Evolutionary conservation across 2,329 filamentous ascomycete species (phyloP).

Genomic region (Alternaria arborescens): DNA sequence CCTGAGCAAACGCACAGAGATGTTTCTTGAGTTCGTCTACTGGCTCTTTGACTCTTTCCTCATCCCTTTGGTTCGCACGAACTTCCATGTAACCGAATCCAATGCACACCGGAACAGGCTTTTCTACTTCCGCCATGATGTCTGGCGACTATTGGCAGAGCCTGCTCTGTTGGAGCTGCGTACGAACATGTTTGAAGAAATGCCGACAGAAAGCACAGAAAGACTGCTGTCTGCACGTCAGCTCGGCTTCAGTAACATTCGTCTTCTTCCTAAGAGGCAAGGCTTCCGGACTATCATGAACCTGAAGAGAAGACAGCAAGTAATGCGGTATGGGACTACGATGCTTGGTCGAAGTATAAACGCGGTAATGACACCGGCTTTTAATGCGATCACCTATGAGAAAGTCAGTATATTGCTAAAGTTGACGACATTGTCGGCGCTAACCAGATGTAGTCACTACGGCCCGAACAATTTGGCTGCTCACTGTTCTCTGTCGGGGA

Average conservation of each 20-base stretch:
- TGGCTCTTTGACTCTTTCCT: slow-evolving; percentile 92
- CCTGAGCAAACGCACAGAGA: slow-evolving; percentile 75
- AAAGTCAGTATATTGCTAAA: slow-evolving; percentile 60
- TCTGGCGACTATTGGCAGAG: slow-evolving; percentile 81
- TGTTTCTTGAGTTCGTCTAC: slow-evolving; percentile 87
- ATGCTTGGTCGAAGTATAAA: slow-evolving; percentile 73
- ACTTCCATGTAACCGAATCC: slow-evolving; percentile 96
- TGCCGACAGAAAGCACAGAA: slow-evolving; percentile 66
- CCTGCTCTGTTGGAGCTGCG: slow-evolving; percentile 75
- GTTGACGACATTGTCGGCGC: not conserved
- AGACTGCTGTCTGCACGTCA: slow-evolving; percentile 67
- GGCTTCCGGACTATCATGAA: slow-evolving; percentile 89
- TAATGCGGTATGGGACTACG: slow-evolving; percentile 61
- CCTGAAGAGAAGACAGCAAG: slow-evolving; percentile 70
- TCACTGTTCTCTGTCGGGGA: slow-evolving; percentile 83
- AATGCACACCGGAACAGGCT: slow-evolving; percentile 79
- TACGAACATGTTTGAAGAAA: slow-evolving; percentile 78
- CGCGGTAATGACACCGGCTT: slow-evolving; percentile 73
- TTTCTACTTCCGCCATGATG: slow-evolving; percentile 94
- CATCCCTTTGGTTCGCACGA: slow-evolving; percentile 83
- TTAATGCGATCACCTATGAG: slow-evolving; percentile 80
- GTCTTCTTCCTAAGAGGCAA: slow-evolving; percentile 80
- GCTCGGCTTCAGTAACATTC: slow-evolving; percentile 79
- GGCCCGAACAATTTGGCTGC: slow-evolving; percentile 72
- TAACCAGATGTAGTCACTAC: slow-evolving; percentile 35